These are phyloP conservation scores for Fonticula alba DNA, from an alignment of 78 protist species.

Conservation along the genomic window DNA sequence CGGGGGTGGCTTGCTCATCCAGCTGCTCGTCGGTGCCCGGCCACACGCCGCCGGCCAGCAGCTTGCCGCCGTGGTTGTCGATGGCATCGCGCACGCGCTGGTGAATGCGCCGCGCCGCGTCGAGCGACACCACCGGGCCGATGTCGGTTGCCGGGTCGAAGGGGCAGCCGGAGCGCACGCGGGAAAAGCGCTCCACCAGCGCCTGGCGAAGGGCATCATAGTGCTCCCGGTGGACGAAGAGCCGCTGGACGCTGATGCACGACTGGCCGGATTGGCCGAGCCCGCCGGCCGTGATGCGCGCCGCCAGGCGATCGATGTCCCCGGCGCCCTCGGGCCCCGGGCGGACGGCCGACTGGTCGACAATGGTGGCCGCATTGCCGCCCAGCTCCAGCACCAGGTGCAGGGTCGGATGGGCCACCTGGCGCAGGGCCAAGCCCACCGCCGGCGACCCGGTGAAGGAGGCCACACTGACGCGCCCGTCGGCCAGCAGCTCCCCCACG, in stretches of 20 bases:
- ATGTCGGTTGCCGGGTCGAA: not conserved
- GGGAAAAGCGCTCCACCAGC: not conserved
- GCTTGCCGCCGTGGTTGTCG: not conserved
- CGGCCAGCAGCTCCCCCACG: not conserved
- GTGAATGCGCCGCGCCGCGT: no score
- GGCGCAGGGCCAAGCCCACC: not conserved
- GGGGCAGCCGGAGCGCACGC: not conserved
- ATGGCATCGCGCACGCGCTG: not conserved
- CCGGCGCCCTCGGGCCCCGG: not conserved
- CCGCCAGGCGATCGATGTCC: not conserved
- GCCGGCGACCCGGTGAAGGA: conserved; percentile 1
- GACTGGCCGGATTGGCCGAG: not conserved
- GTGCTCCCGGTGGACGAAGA: not conserved
- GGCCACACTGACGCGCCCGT: not conserved
- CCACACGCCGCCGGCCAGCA: not conserved
- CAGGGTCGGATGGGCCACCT: not conserved
- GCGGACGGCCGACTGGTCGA: no score
- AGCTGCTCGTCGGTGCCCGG: not conserved
- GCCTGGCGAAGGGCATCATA: not conserved
- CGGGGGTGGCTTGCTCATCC: no score
- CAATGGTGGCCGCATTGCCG: not conserved
- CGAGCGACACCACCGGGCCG: not conserved
- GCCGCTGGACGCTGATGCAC: conserved; percentile 2
- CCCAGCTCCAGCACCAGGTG: conserved; percentile 2
- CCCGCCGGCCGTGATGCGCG: not conserved